These are phyloP conservation scores for Angomonas ambiguus DNA, from an alignment of 208 protist species.

Conservation along the genomic window DNA sequence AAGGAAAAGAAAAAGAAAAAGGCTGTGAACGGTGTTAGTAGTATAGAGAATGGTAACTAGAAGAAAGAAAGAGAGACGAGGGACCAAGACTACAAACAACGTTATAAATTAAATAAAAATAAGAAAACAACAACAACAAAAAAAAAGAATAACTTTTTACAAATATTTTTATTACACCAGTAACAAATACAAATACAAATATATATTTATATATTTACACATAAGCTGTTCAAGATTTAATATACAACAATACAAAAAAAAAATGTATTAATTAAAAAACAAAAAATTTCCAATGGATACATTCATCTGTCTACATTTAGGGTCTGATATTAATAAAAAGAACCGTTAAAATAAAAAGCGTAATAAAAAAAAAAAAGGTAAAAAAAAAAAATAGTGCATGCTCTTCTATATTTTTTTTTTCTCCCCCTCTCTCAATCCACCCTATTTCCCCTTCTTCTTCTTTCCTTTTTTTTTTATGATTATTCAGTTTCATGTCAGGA, in stretches of 20 bases:
- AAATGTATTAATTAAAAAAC: background rate
- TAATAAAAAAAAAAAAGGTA: constrained; percentile 1
- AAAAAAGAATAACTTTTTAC: background rate
- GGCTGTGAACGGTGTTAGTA: background rate
- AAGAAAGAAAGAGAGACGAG: too few relatives aligned
- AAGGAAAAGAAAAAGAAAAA: constrained; percentile 16
- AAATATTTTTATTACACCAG: background rate
- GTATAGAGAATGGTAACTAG: too few relatives aligned
- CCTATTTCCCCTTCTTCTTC: background rate
- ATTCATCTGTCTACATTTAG: background rate
- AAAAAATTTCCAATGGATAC: background rate
- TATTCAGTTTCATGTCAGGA: background rate
- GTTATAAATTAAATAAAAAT: constrained; percentile 1
- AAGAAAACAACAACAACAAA: background rate
- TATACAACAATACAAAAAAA: background rate
- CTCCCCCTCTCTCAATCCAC: background rate
- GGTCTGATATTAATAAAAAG: too few relatives aligned
- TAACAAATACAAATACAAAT: background rate
- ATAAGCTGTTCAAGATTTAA: background rate
- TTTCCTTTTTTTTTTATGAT: background rate
- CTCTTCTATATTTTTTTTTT: background rate
- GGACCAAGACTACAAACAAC: too few relatives aligned
- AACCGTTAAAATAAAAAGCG: too few relatives aligned
- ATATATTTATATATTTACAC: background rate
- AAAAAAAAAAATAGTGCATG: background rate